Percentiles rank a stretch among this genome's conserved stretches.
Conservation (phyloP, 164 flowering plant species). For the Dillenia turbinata region DNA sequence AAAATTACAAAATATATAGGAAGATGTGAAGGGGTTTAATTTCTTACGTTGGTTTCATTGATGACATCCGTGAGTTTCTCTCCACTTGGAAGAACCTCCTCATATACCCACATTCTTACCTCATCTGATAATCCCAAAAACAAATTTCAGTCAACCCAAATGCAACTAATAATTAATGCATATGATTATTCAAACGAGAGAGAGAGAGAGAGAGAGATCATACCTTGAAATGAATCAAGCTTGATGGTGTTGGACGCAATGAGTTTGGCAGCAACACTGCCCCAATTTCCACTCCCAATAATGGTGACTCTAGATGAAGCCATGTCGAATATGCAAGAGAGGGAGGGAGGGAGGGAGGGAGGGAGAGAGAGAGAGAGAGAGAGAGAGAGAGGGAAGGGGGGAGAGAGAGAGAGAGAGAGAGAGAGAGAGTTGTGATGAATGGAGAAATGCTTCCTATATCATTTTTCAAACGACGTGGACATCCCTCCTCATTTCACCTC, state of each 20-base stretch:
- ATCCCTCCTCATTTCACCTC: too few relatives aligned
- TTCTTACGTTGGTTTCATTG: slow-evolving; percentile 59
- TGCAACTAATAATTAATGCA: too few relatives aligned
- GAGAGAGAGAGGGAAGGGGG: too few relatives aligned
- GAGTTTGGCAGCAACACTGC: slow-evolving; percentile 93
- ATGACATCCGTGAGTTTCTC: slow-evolving; percentile 82
- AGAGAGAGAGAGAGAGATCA: not conserved
- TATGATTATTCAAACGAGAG: too few relatives aligned
- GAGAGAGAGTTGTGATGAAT: too few relatives aligned
- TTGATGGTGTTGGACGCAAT: slow-evolving; percentile 79
- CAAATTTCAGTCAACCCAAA: not conserved
- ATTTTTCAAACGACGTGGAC: too few relatives aligned
- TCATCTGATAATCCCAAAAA: slow-evolving; percentile 57
- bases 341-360: too few relatives aligned
- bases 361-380: too few relatives aligned
- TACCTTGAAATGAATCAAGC: slow-evolving; percentile 66
- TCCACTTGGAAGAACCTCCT: slow-evolving; percentile 77
- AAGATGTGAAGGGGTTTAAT: not conserved
- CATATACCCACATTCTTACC: slow-evolving; percentile 98
- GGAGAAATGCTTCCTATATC: too few relatives aligned
- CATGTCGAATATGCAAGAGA: too few relatives aligned
- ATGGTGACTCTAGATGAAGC: slow-evolving; percentile 51
- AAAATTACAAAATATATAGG: not conserved
- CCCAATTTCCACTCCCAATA: slow-evolving; percentile 98
- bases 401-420: too few relatives aligned